Conservation (phyloP, 371 early-diverging fungal genomes). For the Smittium mucronatum region DNA sequence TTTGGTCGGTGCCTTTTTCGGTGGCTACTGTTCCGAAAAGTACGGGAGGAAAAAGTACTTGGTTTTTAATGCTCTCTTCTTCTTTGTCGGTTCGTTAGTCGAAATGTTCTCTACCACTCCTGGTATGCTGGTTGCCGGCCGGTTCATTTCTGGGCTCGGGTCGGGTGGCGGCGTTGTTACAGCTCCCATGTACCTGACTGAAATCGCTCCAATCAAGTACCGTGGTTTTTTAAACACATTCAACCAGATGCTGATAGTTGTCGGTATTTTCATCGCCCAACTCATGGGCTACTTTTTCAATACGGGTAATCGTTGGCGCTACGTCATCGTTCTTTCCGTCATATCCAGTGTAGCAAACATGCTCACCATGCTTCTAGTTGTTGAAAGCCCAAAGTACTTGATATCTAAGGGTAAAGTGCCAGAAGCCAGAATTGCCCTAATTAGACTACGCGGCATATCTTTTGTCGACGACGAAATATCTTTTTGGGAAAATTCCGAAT, state of each 20-base stretch:
- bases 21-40: slow-evolving; percentile 50
- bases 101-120: slow-evolving; percentile 46
- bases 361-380: slow-evolving; percentile 48
- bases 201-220: slow-evolving; percentile 57
- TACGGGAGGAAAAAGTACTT: slow-evolving; percentile 60
- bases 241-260: slow-evolving; percentile 73
- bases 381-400: slow-evolving; percentile 65
- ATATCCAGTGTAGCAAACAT: slow-evolving; percentile 47
- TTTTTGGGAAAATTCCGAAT: neutral
- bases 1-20: slow-evolving; percentile 60
- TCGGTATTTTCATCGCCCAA: slow-evolving; percentile 64
- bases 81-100: slow-evolving; percentile 46
- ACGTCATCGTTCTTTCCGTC: slow-evolving; percentile 42
- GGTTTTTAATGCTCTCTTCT: slow-evolving; percentile 46
- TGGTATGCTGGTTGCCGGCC: slow-evolving; percentile 45
- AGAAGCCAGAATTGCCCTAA: neutral
- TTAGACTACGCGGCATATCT: neutral
- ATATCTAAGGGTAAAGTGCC: slow-evolving; percentile 6
- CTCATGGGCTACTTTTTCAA: slow-evolving; percentile 47
- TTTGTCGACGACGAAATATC: neutral
- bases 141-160: slow-evolving; percentile 75
- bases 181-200: slow-evolving; percentile 74
- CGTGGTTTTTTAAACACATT: slow-evolving; percentile 67
- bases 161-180: slow-evolving; percentile 68
- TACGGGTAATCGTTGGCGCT: slow-evolving; percentile 47